Base-by-base conservation (phyloP, 306 rosid species). In the Medicago ruthenica region DNA sequence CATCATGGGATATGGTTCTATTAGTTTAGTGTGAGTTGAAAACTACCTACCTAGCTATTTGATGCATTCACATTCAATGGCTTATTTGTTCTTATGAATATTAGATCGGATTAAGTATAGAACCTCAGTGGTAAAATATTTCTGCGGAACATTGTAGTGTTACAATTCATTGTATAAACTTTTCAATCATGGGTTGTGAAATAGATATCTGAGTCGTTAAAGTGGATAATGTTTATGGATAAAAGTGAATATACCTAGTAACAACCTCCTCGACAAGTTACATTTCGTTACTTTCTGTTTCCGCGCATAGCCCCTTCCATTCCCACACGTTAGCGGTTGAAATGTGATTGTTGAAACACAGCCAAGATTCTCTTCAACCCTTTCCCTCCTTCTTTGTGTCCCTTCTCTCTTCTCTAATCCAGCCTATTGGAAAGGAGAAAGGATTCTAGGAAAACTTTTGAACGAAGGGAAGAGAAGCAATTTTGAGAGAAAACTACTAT, bases 41-140 rank as follows among this genome's bases (percentile, higher is more conserved):
- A 65, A 75, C 37, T 34, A 34, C 15, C 71, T 17, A 37, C 37
- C 44, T 44, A 66, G 81, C 78, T 55, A 67, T 79, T 60, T 79
- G 45, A 70, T 85, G 87, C 83, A 60, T 83, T 67, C 53, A 74
- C 66, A 63, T 75, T 51, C 70, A 71, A 76, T 50, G 78, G 78
- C 57, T 44, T 78, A 72, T 48, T 76, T 74, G 14, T 42, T 73
- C 27, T 79, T 24, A 78, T 66, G 4, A 27, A 27, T 22, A 50
- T 68, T 34, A 71, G 61, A 68, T 42, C 74, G 21, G 55, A 74
- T 12, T 76, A 15, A 53, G 54, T 70, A 39, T 44, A n/a, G 55
- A 68, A 7, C 2, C 67, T 68, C 63, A 66, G 84, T 74, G 7
- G 50, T 71, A 69, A 65, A 76, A 85, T 16, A 62, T 83, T 78